Evolutionary conservation across 2,329 filamentous ascomycete genomes (phyloP), one percentile per base, ranked within the genome.

Genomic region (Pyrenophora tritici-repentis): DNA sequence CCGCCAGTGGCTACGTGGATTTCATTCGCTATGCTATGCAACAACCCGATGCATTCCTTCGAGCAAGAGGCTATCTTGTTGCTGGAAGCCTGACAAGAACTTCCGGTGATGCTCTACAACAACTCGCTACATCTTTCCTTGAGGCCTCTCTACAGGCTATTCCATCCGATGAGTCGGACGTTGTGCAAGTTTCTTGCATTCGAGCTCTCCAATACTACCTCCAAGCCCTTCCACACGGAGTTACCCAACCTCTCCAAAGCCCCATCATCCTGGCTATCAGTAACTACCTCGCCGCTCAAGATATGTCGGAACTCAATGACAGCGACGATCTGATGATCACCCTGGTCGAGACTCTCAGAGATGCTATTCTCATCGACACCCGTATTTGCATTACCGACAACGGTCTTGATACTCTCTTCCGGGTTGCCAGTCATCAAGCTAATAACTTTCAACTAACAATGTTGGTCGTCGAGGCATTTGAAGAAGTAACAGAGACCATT

Each of bases 311-410:
- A 14, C 82, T 96, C 40, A 86, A 89, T 47, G 92, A 97, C 56
- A 89, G 90, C 9, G 93, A 97, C 62, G 94, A 99, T 72, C 83
- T 97, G 47, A 86, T 97, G 60, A 90, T 96, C 12, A 93, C 92
- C 0, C 79, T 99, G 26, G 89, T 93, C 5, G 91, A 97, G 74
- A 89, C 92, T 1, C 79, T 97, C 3, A 85, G 91, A 43, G 86
- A 91, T 62, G 87, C 89, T 22, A 94, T 97, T 64, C 81, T 87
- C 62, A 82, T 96, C 47, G 87, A 97, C 63, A 84, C 89, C 2
- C 81, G 81, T 13, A 85, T 94, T 45, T 87, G 89, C 17, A 81
- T 96, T 17, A 84, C 86, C 0, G 86, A 88, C 10, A 84, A 88
- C 38, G 90, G 93, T 17, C 79, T 96, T 5, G 88, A 94, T 63